Conservation (phyloP, 495 filamentous ascomycete genomes). For the Aspergillus sclerotiicarbonarius region DNA sequence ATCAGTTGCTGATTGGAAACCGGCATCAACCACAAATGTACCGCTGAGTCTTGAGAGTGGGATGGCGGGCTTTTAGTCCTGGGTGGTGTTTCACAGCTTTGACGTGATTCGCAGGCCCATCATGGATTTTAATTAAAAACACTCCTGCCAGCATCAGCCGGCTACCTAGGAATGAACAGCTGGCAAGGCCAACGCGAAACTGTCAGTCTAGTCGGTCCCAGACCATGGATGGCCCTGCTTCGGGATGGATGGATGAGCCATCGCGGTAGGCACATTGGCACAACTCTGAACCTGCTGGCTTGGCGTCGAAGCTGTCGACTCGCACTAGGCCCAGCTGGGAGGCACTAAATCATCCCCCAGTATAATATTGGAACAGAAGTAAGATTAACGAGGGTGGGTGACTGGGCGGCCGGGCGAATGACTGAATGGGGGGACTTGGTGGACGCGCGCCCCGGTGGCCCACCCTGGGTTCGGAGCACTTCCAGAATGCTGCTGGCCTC, state of each 20-base stretch:
- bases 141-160: conserved; percentile 11
- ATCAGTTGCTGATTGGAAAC: background rate
- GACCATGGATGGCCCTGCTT: background rate
- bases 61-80: conserved; percentile 7
- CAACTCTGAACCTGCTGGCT: background rate
- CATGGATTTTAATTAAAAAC: conserved; percentile 7
- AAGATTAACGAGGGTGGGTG: background rate
- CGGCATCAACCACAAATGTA: background rate
- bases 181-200: conserved; percentile 16
- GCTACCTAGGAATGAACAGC: background rate
- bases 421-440: background rate
- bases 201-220: background rate
- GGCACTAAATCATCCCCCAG: background rate
- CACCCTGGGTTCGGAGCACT: conserved; percentile 10
- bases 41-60: background rate
- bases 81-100: conserved; percentile 5
- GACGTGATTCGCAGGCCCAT: conserved; percentile 12
- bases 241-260: background rate
- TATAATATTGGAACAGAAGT: background rate
- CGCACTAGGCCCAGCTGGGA: background rate
- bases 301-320: background rate
- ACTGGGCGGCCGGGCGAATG: background rate
- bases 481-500: conserved; percentile 5
- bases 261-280: too few relatives aligned
- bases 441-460: background rate